These are phyloP conservation scores for Adansonia gregorii DNA, from an alignment of 441 rosid species.

Conservation along the genomic window DNA sequence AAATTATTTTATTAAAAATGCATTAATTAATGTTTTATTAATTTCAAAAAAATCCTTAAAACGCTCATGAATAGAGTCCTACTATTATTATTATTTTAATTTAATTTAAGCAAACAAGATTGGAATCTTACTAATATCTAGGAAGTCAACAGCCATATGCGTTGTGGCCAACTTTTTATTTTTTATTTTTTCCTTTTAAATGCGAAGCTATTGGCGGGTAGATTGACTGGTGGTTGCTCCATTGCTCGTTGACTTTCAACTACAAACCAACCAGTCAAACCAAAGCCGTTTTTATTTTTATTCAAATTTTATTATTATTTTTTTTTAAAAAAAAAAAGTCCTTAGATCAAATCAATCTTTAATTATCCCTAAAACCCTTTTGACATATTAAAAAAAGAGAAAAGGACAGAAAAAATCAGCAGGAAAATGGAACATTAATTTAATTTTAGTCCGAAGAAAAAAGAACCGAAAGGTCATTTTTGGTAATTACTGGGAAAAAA, in stretches of 20 bases:
- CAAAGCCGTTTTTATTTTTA: not conserved
- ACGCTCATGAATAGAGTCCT: no score
- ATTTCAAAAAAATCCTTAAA: no score
- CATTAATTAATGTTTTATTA: no score
- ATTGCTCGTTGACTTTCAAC: not conserved
- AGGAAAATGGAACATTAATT: not conserved
- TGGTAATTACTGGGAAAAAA: not conserved
- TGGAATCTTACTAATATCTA: not conserved
- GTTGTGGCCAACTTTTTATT: no score
- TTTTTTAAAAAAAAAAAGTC: not conserved
- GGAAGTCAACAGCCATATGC: not conserved
- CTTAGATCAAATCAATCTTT: not conserved
- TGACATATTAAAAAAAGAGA: not conserved
- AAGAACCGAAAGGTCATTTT: not conserved
- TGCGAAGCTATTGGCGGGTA: slow-evolving; percentile 6
- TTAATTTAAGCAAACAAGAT: not conserved
- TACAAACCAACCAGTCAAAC: not conserved
- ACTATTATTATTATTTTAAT: no score
- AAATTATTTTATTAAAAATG: no score
- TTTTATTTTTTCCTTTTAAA: no score
- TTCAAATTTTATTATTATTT: not conserved
- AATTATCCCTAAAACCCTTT: not conserved
- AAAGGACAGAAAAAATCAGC: not conserved
- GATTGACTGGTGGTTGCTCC: not conserved
- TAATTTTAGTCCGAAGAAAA: not conserved